Evolutionary conservation across 352 stramenopile genomes (phyloP).

Genomic region (Detonula confervacea): DNA sequence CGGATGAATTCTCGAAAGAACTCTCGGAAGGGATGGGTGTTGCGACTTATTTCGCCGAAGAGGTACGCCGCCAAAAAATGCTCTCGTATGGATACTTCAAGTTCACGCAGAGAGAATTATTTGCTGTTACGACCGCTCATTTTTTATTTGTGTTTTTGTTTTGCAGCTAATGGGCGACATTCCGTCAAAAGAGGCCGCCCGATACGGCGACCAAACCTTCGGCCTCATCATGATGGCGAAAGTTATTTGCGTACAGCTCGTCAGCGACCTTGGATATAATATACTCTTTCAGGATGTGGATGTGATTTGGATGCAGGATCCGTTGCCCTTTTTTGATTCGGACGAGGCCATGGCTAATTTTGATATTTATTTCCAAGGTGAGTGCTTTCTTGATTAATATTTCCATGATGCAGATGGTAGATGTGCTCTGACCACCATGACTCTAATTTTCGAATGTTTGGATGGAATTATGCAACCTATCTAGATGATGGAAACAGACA

Average conservation of each 20-base stretch:
- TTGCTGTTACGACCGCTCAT: neutral
- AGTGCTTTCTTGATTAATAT: constrained; percentile 15
- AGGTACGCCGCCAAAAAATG: constrained; percentile 24
- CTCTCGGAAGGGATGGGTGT: constrained; percentile 68
- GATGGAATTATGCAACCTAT: neutral
- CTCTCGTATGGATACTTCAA: too few relatives aligned
- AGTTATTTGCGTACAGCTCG: constrained; percentile 81
- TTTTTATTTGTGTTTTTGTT: neutral
- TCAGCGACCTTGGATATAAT: constrained; percentile 81
- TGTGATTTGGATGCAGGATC: constrained; percentile 71
- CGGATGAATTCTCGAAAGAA: constrained; percentile 73
- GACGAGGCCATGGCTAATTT: constrained; percentile 72
- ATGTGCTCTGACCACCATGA: neutral
- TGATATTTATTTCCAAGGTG: constrained; percentile 84
- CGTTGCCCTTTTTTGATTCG: too few relatives aligned
- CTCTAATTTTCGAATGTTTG: neutral
- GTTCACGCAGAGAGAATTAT: too few relatives aligned
- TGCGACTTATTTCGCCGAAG: constrained; percentile 65
- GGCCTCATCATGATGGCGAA: constrained; percentile 83
- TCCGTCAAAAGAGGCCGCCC: constrained; percentile 51
- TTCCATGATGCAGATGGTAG: neutral
- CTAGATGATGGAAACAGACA: constrained; percentile 75
- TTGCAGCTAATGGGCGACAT: constrained; percentile 49
- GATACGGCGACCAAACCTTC: constrained; percentile 84
- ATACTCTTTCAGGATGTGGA: constrained; percentile 86